Base-by-base conservation (phyloP, 2,329 filamentous ascomycete species). In the Endothia cerciana region DNA sequence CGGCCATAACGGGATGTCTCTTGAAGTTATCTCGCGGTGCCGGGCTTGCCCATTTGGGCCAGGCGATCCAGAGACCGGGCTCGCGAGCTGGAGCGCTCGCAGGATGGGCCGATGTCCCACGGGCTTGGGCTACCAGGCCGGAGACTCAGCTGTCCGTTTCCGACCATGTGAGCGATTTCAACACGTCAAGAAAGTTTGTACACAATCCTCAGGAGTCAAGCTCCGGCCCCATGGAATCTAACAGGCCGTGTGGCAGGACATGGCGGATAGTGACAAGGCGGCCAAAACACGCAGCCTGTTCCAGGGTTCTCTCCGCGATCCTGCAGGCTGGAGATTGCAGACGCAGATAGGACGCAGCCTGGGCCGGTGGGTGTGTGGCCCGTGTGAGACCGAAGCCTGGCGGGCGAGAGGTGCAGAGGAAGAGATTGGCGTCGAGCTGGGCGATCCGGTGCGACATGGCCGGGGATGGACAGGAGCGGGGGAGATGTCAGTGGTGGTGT, bases 301-400 rank as follows among this genome's bases (percentile, higher is more conserved):
- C 59, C 59, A 59, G 47, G 59, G 47, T 63, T 59, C 56, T 19
- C 40, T 45, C 51, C 47, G 15, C 33, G 36, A 63, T 41, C 57
- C 53, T 65, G 63, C 63, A 65, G 59, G 60, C 60, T 65, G 63
- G 63, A 60, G 63, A 67, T 67, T 67, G 60, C 63, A 63, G 60
- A 65, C 60, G 63, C 59, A 65, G 64, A 51, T 51, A 28, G 38
- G 64, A 67, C 57, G 57, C 43, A 64, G 60, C 43, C 62, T 36
- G 51, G 59, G 33, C 45, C 59, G 25, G n/a, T 57, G 40, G 43
- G 45, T 55, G 59, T 43, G 56, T 63, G 65, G 62, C 28, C 56
- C 60, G 38, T 60, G 51, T 51, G 60, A 60, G 60, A 63, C 53
- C 49, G 40, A 43, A 56, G 60, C 59, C 62, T 60, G 62, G 43